phyloP scores from a whole-genome alignment of 768 basidiomycete species.

The Tulasnella sp. region DNA sequence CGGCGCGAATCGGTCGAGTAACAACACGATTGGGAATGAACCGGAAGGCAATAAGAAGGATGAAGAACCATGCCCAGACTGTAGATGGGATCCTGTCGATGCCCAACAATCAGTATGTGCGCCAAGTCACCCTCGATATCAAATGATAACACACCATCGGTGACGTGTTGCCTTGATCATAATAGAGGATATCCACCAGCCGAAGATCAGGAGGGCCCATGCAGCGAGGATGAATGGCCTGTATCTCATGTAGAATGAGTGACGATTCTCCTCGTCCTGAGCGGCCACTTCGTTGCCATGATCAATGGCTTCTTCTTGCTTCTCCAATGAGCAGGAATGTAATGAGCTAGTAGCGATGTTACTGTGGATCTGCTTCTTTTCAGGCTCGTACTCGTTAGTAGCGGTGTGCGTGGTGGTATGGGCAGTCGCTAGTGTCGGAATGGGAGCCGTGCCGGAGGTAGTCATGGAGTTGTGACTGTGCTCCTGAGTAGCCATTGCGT shows the following conservation, averaged over 20 bases:
- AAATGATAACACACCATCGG: slow-evolving; percentile 44
- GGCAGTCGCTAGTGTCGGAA: too few species aligned
- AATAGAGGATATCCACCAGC: slow-evolving; percentile 78
- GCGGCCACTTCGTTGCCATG: background rate
- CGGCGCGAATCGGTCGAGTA: slow-evolving; percentile 54
- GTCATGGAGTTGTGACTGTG: too few species aligned
- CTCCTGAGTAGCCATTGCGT: too few species aligned
- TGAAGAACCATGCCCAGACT: slow-evolving; percentile 72
- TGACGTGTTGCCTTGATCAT: slow-evolving; percentile 56
- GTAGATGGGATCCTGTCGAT: slow-evolving; percentile 62
- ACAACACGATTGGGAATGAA: slow-evolving; percentile 65
- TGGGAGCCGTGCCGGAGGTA: too few species aligned
- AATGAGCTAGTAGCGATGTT: too few species aligned
- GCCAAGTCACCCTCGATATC: slow-evolving; percentile 14
- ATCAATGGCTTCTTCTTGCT: background rate
- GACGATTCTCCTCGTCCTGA: background rate
- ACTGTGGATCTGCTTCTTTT: too few species aligned
- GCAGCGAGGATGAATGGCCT: slow-evolving; percentile 35
- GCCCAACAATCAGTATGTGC: background rate
- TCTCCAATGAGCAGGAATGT: too few species aligned
- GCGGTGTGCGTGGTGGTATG: too few species aligned
- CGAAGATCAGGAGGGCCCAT: slow-evolving; percentile 53
- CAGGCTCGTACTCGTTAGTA: too few species aligned
- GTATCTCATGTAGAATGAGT: slow-evolving; percentile 9
- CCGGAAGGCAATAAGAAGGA: slow-evolving; percentile 71